Evolutionary conservation across 2,329 filamentous ascomycete species (phyloP).

Genomic region (Zelopaecilomyces penicillatus): DNA sequence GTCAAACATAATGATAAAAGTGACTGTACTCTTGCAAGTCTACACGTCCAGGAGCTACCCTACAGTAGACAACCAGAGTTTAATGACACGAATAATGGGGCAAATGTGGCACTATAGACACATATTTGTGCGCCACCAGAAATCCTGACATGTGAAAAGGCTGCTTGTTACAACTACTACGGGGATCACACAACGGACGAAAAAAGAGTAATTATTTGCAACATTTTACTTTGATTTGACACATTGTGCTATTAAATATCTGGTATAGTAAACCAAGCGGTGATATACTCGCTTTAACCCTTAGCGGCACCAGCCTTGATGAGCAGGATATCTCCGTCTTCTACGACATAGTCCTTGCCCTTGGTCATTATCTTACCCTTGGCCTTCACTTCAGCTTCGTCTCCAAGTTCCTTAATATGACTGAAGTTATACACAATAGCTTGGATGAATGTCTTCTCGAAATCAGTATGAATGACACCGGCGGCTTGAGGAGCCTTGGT

Average conservation of each 20-base stretch:
- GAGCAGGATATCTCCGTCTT: conserved; percentile 74
- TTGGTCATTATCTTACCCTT: conserved; percentile 98
- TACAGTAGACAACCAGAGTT: too few relatives aligned
- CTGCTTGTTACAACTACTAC: too few relatives aligned
- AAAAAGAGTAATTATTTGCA: too few relatives aligned
- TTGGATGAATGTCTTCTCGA: conserved; percentile 99
- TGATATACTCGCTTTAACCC: conserved; percentile 33
- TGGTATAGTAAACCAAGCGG: not conserved
- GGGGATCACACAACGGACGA: too few relatives aligned
- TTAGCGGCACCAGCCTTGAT: conserved; percentile 87
- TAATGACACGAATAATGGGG: too few relatives aligned
- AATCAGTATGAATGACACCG: conserved; percentile 96
- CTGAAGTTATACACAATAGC: conserved; percentile 86
- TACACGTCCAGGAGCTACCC: too few relatives aligned
- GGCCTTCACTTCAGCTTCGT: conserved; percentile 80
- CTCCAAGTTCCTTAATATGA: conserved; percentile 73
- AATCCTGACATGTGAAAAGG: too few relatives aligned
- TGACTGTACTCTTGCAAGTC: too few relatives aligned
- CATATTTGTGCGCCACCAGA: too few relatives aligned
- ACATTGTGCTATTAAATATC: not conserved
- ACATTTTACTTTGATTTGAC: too few relatives aligned
- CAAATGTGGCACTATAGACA: too few relatives aligned
- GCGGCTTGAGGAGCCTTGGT: conserved; percentile 97
- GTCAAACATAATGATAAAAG: too few relatives aligned
- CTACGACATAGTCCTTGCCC: conserved; percentile 91